These are phyloP conservation scores for Trichoderma aggressivum DNA, from an alignment of 2,329 filamentous ascomycete species.

Conservation along the genomic window DNA sequence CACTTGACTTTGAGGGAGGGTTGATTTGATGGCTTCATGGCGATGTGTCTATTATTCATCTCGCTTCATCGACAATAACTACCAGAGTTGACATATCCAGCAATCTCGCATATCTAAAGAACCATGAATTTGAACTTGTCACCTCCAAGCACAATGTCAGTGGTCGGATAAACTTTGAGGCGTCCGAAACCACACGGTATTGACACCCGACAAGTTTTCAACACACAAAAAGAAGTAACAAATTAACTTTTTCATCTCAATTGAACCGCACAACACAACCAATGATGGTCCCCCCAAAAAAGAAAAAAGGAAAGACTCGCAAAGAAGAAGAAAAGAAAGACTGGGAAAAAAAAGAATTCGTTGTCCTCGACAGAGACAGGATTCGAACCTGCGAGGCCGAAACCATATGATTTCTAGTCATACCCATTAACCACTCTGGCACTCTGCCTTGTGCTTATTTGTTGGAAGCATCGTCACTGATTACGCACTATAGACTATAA, in stretches of 20 bases:
- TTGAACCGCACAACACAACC: no score
- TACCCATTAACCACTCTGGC: conserved; percentile 14
- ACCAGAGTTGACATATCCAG: not conserved
- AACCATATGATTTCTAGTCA: conserved; percentile 15
- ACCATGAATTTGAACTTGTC: not conserved
- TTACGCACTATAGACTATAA: not conserved
- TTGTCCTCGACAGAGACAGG: conserved; percentile 30
- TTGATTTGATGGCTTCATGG: not conserved
- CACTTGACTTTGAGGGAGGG: no score
- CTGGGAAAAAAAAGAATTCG: conserved; percentile 11
- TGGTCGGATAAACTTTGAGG: not conserved
- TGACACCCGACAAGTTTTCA: no score
- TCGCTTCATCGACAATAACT: not conserved
- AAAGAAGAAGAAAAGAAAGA: no score
- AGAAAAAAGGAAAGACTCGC: not conserved
- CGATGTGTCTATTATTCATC: not conserved
- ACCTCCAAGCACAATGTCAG: not conserved
- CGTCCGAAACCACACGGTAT: not conserved
- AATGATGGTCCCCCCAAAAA: not conserved
- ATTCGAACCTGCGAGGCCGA: conserved; percentile 34
- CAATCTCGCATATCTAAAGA: not conserved
- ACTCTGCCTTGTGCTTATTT: not conserved
- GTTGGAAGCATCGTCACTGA: not conserved
- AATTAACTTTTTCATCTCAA: no score
- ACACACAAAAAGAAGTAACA: no score